Conservation (phyloP, 2,329 filamentous ascomycete genomes). For the Nemania sp. region DNA sequence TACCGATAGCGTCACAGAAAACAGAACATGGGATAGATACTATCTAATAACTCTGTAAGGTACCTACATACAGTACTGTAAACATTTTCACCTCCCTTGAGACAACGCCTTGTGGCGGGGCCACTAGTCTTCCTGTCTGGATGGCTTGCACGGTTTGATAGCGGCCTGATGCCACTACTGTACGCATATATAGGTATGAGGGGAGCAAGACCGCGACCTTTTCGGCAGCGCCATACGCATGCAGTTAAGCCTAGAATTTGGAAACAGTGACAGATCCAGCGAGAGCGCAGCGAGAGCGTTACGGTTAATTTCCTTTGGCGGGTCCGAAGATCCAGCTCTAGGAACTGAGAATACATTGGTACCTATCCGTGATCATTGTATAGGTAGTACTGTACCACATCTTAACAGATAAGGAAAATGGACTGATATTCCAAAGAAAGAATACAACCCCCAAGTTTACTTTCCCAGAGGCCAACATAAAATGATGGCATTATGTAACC, state of each 20-base stretch:
- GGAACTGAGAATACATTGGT: background rate
- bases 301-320: constrained; percentile 30
- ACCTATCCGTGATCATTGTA: background rate
- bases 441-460: background rate
- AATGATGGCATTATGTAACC: too few relatives aligned
- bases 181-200: constrained; percentile 4
- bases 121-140: constrained; percentile 3
- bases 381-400: background rate
- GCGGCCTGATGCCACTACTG: background rate
- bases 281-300: constrained; percentile 7
- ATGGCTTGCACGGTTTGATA: background rate
- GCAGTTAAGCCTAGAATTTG: constrained; percentile 18
- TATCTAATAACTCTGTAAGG: background rate
- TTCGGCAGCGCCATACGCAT: constrained; percentile 25
- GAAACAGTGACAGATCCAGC: constrained; percentile 29
- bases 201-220: constrained; percentile 7
- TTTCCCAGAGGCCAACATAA: background rate
- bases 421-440: background rate
- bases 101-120: constrained; percentile 7
- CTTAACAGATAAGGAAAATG: background rate
- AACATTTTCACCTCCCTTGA: background rate
- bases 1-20: background rate
- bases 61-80: background rate
- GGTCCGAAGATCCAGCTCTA: constrained; percentile 8
- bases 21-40: too few relatives aligned